Conservation (phyloP, 768 basidiomycete genomes). For the Auricularia sp. region DNA sequence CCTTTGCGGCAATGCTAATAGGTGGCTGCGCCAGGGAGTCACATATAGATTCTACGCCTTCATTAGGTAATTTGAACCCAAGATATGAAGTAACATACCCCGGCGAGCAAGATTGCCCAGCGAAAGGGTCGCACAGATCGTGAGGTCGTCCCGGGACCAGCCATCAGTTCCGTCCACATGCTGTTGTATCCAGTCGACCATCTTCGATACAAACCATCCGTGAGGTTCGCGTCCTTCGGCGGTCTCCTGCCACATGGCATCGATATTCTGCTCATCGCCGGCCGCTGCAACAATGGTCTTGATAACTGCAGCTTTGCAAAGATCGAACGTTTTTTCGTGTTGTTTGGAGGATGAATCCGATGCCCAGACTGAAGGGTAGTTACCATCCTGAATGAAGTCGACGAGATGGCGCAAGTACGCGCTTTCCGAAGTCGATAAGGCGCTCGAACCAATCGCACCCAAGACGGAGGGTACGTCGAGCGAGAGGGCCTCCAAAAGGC, state of each 20-base stretch:
- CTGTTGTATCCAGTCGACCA: slow-evolving; percentile 66
- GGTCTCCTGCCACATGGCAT: slow-evolving; percentile 61
- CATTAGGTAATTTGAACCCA: slow-evolving; percentile 16
- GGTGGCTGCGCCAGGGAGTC: slow-evolving; percentile 38
- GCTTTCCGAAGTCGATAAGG: slow-evolving; percentile 15
- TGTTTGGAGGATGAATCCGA: slow-evolving; percentile 33
- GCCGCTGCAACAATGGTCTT: slow-evolving; percentile 80
- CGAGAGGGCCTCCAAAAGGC: slow-evolving; percentile 64
- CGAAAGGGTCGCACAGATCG: slow-evolving; percentile 70
- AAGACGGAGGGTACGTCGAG: slow-evolving; percentile 73
- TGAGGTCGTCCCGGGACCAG: slow-evolving; percentile 54
- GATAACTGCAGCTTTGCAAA: slow-evolving; percentile 78
- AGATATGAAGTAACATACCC: slow-evolving; percentile 36
- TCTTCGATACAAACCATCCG: slow-evolving; percentile 60
- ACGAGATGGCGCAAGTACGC: slow-evolving; percentile 55
- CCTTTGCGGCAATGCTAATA: slow-evolving; percentile 51
- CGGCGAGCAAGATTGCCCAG: slow-evolving; percentile 72
- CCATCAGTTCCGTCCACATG: slow-evolving; percentile 33
- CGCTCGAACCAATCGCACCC: slow-evolving; percentile 45
- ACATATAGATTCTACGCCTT: slow-evolving; percentile 30
- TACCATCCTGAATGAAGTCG: slow-evolving; percentile 64
- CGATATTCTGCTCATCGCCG: slow-evolving; percentile 69
- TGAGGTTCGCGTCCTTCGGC: slow-evolving; percentile 46
- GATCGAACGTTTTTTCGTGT: slow-evolving; percentile 64
- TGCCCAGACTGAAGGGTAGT: slow-evolving; percentile 59